Base-by-base conservation (phyloP, 2,329 filamentous ascomycete species). In the Aspergillus puulaauensis region DNA sequence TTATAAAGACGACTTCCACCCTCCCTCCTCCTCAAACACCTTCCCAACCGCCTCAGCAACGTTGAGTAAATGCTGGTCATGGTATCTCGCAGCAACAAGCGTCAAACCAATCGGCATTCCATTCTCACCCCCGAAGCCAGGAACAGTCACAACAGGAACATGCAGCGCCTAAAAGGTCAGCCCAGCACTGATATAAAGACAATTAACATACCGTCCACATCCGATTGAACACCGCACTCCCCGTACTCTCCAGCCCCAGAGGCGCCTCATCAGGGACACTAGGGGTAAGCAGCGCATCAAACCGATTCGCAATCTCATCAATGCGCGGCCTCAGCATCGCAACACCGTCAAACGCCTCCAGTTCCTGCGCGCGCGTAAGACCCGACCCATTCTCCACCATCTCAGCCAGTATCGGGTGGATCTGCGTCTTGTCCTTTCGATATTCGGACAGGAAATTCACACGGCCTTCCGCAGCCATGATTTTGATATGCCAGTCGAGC, bases 121-220 rank as follows among this genome's bases (percentile, higher is more conserved):
- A 57, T 82, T 77, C 31, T 75, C 75, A 0, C 86, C 86, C 35
- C 76, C 70, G 62, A 89, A 88, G 0, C 85, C 86, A 0, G 86
- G 85, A 0, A 89, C 69, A 58, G 89, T 88, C n/a, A 88, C 70
- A 0, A 85, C 83, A 0, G 86, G 86, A 1, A 79, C 82, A 60
- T 89, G 86, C 14, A 89, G 70, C 6, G 72, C 73, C 64, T 66
- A 37, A 7, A 37, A 1, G 3, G 12, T 24, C 6, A 17, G 24
- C 8, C 7, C 8, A 23, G 15, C 11, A 2, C 3, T 0, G 9
- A 31, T 31, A 31, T 31, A 75, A 75, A 74, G 78, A 14, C 21
- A 11, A 11, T 23, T 54, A 21, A 23, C 17, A 37, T 41, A 27
- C 41, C 51, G 58, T 60, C 58, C 58, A 60, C 47, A 60, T 60